Evolutionary conservation across 768 basidiomycete species (phyloP), one percentile per base, ranked within the genome.

Genomic region (Lactarius vividus): DNA sequence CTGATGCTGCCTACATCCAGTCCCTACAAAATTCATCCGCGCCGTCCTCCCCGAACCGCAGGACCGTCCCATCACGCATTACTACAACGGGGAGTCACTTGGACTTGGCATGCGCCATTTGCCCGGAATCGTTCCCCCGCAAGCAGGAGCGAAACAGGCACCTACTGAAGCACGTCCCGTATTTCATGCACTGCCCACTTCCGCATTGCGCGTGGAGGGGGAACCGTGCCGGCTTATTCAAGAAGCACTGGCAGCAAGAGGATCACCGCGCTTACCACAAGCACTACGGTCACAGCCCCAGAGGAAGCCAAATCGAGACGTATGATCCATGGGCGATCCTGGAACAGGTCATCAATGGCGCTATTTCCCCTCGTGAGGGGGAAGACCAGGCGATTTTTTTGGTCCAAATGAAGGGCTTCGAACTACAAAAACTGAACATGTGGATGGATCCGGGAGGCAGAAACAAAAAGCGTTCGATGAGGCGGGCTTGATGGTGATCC

Each of bases 111-210:
- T 55, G 28, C 31, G 4, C 29, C 53, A 55, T 55, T 31, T 55
- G 53, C 53, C 7, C 23, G 4, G 46, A n/a, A 49, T 23, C 23
- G 20, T 46, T 44, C n/a, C 6, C 18, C 42, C 59, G 59, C 4
- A 29, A 18, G 20, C 59, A 46, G 29, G 59, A 59, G 18, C 42
- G 10, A 6, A 46, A 57, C 18, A 44, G 62, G 29, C 62, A 63
- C 28, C 4, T 29, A 18, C 26, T 57, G 18, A 4, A 8, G 0
- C 11, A 46, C 28, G 23, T 63, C 6, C 62, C 62, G 13, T 16
- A 57, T 29, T 57, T 11, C 9, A 20, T 57, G 1, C 57, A 46
- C 29, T 63, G 62, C 26, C 56, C 57, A 31, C 55, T 33, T 40
- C 3, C 3, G 2, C 18, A 20, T 31, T 63, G 62, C 11, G 7